A percentile compares a stretch with the other conserved stretches of the same genome.
Conservation (phyloP, 495 filamentous ascomycete genomes). For the Neurospora sp. region DNA sequence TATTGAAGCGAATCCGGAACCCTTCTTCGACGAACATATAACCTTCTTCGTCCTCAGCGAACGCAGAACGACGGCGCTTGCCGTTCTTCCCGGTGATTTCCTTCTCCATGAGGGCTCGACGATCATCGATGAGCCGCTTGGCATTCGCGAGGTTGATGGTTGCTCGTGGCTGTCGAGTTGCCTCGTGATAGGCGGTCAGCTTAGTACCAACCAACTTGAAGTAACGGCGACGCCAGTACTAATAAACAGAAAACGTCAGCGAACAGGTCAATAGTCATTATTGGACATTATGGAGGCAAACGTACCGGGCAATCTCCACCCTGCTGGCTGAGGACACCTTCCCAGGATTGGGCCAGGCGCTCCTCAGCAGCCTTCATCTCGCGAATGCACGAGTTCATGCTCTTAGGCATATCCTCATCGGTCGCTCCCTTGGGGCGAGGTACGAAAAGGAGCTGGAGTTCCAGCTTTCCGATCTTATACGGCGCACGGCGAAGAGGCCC, state of each 20-base stretch:
- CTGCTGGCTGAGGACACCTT: slow-evolving; percentile 89
- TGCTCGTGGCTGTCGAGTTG: slow-evolving; percentile 86
- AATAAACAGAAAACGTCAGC: slow-evolving; percentile 17
- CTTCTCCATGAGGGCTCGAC: slow-evolving; percentile 67
- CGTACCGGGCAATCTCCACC: slow-evolving; percentile 96
- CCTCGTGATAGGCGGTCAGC: slow-evolving; percentile 91
- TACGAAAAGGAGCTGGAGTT: slow-evolving; percentile 87
- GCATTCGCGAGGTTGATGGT: slow-evolving; percentile 96
- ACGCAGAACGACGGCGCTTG: slow-evolving; percentile 80
- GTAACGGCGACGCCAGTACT: slow-evolving; percentile 97
- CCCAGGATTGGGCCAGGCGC: slow-evolving; percentile 59
- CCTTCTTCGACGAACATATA: slow-evolving; percentile 99
- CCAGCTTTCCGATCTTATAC: slow-evolving; percentile 88
- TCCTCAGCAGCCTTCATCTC: slow-evolving; percentile 85
- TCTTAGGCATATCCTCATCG: slow-evolving; percentile 97
- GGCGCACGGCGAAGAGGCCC: slow-evolving; percentile 61
- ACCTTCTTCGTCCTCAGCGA: slow-evolving; percentile 96
- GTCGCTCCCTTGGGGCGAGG: slow-evolving; percentile 81
- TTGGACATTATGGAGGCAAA: slow-evolving; percentile 11
- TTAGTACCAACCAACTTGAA: slow-evolving; percentile 90
- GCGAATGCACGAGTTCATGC: slow-evolving; percentile 87
- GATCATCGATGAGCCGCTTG: slow-evolving; percentile 86
- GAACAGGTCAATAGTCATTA: not conserved
- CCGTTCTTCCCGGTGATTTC: slow-evolving; percentile 65
- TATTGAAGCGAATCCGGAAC: slow-evolving; percentile 95